Base-by-base conservation (phyloP, 345 rosid genomes). In the Crucihimalaya himalaica region DNA sequence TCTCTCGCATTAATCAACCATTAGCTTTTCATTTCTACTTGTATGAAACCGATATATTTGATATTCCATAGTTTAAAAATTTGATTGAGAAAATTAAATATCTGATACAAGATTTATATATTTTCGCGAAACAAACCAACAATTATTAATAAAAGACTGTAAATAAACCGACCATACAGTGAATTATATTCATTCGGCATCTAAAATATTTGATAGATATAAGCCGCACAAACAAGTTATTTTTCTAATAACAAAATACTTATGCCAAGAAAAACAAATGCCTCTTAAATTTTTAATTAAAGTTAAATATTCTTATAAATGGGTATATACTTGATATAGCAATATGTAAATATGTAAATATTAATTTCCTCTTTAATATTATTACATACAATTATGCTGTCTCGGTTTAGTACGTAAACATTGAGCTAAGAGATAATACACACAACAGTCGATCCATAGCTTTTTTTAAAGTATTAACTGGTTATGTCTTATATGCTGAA, bases 1-100 rank as follows among this genome's bases (percentile, higher is more conserved):
- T 68, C 62, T 48, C 25, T 67, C 40, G 8, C 68, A 43, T 67
- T 28, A 45, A 66, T 46, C 67, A 67, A 66, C 67, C 62, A 58
- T 14, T 51, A 60, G 48, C 63, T 20, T 48, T 66, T 31, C 62
- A 40, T 75, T 32, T 47, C 59, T 42, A 66, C 50, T 66, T 39
- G n/a, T n/a, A n/a, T n/a, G n/a, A n/a, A n/a, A 28, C 12, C 23
- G 28, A 43, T 48, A 42, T 70, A n/a, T 19, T 27, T 47, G 5
- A 9, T 47, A 47, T 55, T 21, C 43, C 31, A 23, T 32, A 56
- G 14, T 32, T 28, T 32, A 28, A 35, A 47, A 40, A 23, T 55
- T 14, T 65, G 27, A 55, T 34, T 21, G 5, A 53, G 4, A 40
- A 31, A 28, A 18, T 5, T 18, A 6, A 1, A 32, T 29, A 29